Evolutionary conservation across 805 yeast species (phyloP).

Genomic region (Torulaspora indica): DNA sequence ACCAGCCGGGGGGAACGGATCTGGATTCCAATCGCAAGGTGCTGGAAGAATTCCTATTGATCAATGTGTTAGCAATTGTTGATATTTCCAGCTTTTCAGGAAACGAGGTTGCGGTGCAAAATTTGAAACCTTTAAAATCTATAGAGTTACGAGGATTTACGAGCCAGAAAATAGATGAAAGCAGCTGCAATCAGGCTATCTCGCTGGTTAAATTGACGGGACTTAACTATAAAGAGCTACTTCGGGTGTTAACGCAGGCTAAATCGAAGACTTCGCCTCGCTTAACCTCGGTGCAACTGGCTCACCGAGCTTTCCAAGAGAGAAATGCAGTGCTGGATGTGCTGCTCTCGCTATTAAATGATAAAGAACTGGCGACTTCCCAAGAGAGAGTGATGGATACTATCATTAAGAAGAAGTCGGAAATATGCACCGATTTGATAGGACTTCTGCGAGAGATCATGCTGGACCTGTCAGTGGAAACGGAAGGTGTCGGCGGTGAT

Average conservation of each 20-base stretch:
- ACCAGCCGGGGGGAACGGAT: conserved; percentile 9
- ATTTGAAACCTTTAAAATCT: neutral
- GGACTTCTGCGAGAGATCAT: conserved; percentile 9
- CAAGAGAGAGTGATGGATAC: conserved; percentile 22
- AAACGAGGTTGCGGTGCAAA: neutral
- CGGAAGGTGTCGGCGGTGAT: neutral
- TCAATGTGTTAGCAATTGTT: conserved; percentile 6
- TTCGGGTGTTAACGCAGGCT: conserved; percentile 45
- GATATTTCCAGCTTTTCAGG: conserved; percentile 7
- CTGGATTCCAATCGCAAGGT: conserved; percentile 13
- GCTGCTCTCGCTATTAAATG: conserved; percentile 32
- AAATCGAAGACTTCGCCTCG: conserved; percentile 36
- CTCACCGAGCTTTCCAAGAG: conserved; percentile 45
- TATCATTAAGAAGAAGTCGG: conserved; percentile 21
- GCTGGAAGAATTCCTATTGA: conserved; percentile 17
- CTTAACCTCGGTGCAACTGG: conserved; percentile 34
- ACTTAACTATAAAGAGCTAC: conserved; percentile 43
- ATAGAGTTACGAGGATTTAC: conserved; percentile 41
- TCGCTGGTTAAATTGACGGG: conserved; percentile 39
- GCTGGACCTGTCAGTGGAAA: conserved; percentile 3
- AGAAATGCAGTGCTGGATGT: conserved; percentile 47
- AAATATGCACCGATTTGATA: conserved; percentile 26
- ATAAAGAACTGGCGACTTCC: conserved; percentile 23
- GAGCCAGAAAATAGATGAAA: conserved; percentile 37
- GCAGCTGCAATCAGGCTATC: conserved; percentile 39